A percentile compares a stretch with the other conserved stretches of the same genome.
Evolutionary conservation across 495 filamentous ascomycete genomes (phyloP).

Genomic region (Hypoxylon intermedium): DNA sequence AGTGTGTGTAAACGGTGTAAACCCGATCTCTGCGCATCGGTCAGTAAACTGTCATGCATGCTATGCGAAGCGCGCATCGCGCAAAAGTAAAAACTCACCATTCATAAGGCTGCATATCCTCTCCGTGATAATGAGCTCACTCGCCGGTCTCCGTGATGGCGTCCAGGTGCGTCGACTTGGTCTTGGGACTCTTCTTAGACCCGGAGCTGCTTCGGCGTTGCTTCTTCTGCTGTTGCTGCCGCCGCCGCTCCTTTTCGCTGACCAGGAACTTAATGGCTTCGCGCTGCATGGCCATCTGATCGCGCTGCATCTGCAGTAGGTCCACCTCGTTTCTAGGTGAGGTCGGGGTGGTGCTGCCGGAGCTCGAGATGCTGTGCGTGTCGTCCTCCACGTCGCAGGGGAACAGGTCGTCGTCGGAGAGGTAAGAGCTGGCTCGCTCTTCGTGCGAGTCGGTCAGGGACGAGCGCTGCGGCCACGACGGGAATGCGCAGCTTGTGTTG

Average conservation of each 20-base stretch:
- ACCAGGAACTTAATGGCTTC: conserved; percentile 52
- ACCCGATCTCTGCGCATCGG: conserved; percentile 11
- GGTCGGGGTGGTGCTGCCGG: conserved; percentile 51
- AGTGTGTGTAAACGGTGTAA: conserved; percentile 13
- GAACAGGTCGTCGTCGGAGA: conserved; percentile 59
- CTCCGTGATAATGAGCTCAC: conserved; percentile 24
- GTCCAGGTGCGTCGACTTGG: conserved; percentile 55
- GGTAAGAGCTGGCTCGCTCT: conserved; percentile 54
- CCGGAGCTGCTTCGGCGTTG: conserved; percentile 41
- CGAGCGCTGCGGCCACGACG: conserved; percentile 58
- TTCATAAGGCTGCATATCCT: conserved; percentile 26
- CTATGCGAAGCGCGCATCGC: neutral
- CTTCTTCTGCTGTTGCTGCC: conserved; percentile 44
- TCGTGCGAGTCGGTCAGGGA: conserved; percentile 51
- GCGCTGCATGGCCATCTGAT: conserved; percentile 54
- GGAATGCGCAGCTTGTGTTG: conserved; percentile 56
- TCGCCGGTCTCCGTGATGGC: conserved; percentile 56
- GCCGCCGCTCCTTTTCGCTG: conserved; percentile 56
- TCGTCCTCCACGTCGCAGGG: conserved; percentile 52
- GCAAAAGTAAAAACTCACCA: conserved; percentile 26
- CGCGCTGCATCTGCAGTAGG: conserved; percentile 52
- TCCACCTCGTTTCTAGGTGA: conserved; percentile 49
- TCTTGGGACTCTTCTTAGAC: conserved; percentile 52
- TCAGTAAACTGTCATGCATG: neutral
- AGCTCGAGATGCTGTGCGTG: conserved; percentile 53